Conservation (phyloP, 2,329 filamentous ascomycete genomes). For the Byssochlamys sp. region DNA sequence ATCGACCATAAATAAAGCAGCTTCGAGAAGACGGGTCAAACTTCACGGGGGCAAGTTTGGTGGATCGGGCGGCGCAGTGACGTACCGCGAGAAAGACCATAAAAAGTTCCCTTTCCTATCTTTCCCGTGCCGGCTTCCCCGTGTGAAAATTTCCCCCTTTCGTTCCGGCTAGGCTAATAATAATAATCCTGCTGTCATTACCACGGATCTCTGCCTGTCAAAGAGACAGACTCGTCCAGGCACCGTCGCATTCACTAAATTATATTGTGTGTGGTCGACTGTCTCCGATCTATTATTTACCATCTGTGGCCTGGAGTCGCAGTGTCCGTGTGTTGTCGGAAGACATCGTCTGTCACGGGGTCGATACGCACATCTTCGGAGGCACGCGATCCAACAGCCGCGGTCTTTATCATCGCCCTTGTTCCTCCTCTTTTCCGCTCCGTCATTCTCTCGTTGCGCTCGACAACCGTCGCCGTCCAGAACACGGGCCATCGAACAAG, state of each 20-base stretch:
- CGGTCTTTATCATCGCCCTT: conserved; percentile 8
- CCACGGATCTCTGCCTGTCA: neutral
- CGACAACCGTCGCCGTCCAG: neutral
- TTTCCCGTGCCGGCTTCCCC: neutral
- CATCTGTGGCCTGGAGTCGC: neutral
- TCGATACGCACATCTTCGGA: neutral
- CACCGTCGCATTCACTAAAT: neutral
- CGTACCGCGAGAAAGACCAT: neutral
- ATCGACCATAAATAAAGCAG: neutral
- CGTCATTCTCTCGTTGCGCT: conserved; percentile 8
- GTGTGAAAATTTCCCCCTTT: neutral
- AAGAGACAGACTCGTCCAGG: neutral
- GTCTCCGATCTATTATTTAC: neutral
- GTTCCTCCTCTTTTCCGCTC: conserved; percentile 14
- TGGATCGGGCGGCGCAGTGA: neutral
- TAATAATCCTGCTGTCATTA: neutral
- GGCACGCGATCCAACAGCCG: neutral
- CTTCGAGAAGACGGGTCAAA: neutral
- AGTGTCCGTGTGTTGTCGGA: neutral
- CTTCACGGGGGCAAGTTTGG: too few relatives aligned
- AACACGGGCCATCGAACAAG: neutral
- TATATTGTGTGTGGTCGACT: too few relatives aligned
- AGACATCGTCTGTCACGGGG: neutral
- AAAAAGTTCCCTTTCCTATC: neutral
- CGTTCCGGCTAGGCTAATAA: neutral